These are phyloP conservation scores for Brassica carinata DNA, from an alignment of 345 rosid species.

Conservation along the genomic window DNA sequence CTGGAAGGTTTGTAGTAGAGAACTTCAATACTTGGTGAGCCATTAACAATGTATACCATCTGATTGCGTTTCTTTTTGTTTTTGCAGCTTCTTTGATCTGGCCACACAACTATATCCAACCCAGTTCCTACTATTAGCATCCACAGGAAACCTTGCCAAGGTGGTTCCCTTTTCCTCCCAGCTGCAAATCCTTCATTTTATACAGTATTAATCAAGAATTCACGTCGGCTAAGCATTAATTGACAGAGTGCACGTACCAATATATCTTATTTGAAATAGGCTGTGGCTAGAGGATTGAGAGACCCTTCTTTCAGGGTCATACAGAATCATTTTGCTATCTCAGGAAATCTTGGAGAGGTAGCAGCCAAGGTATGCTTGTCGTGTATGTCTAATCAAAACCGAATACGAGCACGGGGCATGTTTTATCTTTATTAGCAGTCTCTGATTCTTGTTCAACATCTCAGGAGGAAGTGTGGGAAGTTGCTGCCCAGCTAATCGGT, in stretches of 20 bases:
- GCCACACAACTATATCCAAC: slow-evolving; percentile 87
- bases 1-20: slow-evolving; percentile 70
- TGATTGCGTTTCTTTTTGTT: background rate
- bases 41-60: slow-evolving; percentile 8
- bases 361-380: slow-evolving; percentile 82
- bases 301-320: slow-evolving; percentile 96
- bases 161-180: slow-evolving; percentile 37
- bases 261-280: slow-evolving; percentile 48
- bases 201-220: background rate
- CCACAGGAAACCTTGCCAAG: slow-evolving; percentile 95
- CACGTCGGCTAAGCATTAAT: background rate
- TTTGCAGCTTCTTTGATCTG: slow-evolving; percentile 84
- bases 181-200: background rate
- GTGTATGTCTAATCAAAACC: slow-evolving; percentile 1
- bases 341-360: slow-evolving; percentile 89
- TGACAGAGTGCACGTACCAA: background rate
- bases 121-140: slow-evolving; percentile 86
- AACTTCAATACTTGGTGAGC: slow-evolving; percentile 4
- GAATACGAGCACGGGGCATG: slow-evolving; percentile 2
- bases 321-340: slow-evolving; percentile 84
- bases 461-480: slow-evolving; percentile 99
- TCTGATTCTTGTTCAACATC: slow-evolving; percentile 25
- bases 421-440: slow-evolving; percentile 5
- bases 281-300: slow-evolving; percentile 92
- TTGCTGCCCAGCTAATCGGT: slow-evolving; percentile 89